Base-by-base conservation (phyloP, 192 early-diverging fungal genomes). In the Coemansia furcata region DNA sequence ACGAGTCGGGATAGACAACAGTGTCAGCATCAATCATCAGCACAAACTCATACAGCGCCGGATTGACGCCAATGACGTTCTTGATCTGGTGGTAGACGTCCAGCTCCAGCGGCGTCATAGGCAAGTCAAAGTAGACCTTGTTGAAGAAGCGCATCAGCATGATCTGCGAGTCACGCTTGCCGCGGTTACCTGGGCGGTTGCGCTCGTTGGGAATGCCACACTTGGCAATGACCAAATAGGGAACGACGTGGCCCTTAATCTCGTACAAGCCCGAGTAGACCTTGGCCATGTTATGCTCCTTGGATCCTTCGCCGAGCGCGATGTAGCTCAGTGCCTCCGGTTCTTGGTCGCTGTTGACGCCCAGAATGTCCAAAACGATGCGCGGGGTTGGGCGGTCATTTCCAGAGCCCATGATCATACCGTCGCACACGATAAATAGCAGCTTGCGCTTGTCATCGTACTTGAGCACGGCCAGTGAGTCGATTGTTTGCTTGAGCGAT, bases 1-100 rank as follows among this genome's bases (percentile, higher is more conserved):
- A 86, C 19, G 96, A 93, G 73, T 98, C 94, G 0, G 91, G 87
- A 76, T 88, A 84, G 33, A 95, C 95, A 54, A 93, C 90, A 1
- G 98, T 99, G 70, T 99, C 98, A 17, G 98, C 95, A 77, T 99
- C 98, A 35, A 99, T 93, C 92, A 97, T 97, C 63, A 99, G 89
- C 36, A 94, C 87, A 76, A 89, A 98, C 85, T 99, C 98, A 76
- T 98, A 99, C 43, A 95, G 92, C 9, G 86, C 85, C 6, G 98
- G 98, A 71, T 94, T 92, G 39, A 98, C 96, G 35, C 98, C 98
- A 83, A 99, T 98, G 40, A 98, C 92, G 76, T 97, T 92, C 85
- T 99, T 97, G 87, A 99, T 94, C 74, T 98, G 96, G 84, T 98
- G 95, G 85, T 93, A 98, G 65, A 99, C 90, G 72, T 99, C 96